Conservation (phyloP, 2,329 filamentous ascomycete species). For the Pseudocercospora ulei region DNA sequence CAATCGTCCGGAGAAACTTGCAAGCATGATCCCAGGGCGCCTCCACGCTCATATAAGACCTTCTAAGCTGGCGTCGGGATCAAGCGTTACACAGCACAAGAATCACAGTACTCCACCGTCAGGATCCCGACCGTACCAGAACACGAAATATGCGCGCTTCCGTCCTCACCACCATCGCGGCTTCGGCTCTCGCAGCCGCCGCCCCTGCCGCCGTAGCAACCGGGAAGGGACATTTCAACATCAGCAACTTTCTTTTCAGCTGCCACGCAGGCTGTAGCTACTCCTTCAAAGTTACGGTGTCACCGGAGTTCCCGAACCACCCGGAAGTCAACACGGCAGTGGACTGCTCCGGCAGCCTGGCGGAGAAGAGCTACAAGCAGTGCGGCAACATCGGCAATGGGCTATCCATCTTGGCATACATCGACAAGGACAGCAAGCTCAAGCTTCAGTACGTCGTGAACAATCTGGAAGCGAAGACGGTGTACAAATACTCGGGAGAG, state of each 20-base stretch:
- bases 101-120: too few relatives aligned
- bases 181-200: slow-evolving; percentile 20
- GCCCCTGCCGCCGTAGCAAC: slow-evolving; percentile 11
- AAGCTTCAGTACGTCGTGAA: slow-evolving; percentile 21
- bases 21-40: too few relatives aligned
- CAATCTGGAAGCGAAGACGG: slow-evolving; percentile 1
- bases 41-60: too few relatives aligned
- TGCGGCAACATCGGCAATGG: slow-evolving; percentile 20
- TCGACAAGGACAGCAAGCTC: slow-evolving; percentile 21
- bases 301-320: slow-evolving; percentile 16
- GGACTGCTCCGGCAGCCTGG: slow-evolving; percentile 19
- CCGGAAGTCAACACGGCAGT: slow-evolving; percentile 16
- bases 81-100: too few relatives aligned
- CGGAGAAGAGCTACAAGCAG: slow-evolving; percentile 22
- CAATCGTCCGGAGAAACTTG: too few relatives aligned
- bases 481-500: slow-evolving; percentile 21
- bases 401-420: slow-evolving; percentile 20
- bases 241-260: slow-evolving; percentile 26
- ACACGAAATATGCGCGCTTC: slow-evolving; percentile 24
- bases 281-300: slow-evolving; percentile 22
- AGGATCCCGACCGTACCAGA: too few relatives aligned
- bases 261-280: slow-evolving; percentile 24
- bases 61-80: too few relatives aligned
- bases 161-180: slow-evolving; percentile 19
- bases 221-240: slow-evolving; percentile 15